Percentiles rank a stretch among this genome's conserved stretches.
phyloP scores from a whole-genome alignment of 148 eudicot genomes.

The Fallopia convolvulus region DNA sequence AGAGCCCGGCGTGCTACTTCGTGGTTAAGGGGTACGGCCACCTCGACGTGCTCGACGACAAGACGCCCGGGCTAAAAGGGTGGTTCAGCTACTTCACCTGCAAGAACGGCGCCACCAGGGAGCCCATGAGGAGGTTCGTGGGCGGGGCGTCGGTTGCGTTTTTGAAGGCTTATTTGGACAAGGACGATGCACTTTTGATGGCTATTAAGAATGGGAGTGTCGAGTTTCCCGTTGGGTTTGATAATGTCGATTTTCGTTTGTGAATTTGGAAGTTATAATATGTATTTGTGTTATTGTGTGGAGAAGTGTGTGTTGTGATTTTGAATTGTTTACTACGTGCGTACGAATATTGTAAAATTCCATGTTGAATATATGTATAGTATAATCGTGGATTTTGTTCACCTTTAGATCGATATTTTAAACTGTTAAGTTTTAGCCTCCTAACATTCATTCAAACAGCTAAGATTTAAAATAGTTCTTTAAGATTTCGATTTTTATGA shows the following conservation, averaged over 20 bases:
- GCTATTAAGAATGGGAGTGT: background rate
- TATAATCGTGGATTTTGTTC: no score
- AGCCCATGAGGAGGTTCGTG: constrained; percentile 12
- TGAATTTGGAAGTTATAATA: background rate
- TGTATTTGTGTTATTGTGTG: no score
- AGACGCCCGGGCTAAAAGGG: background rate
- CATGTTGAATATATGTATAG: no score
- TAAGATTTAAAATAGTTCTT: no score
- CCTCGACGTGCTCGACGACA: constrained; percentile 9
- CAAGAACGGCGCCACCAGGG: constrained; percentile 11
- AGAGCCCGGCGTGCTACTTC: constrained; percentile 7
- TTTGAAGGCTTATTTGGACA: constrained; percentile 9
- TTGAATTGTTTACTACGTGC: no score
- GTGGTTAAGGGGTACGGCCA: constrained; percentile 8
- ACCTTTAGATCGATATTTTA: no score
- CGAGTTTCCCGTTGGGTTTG: background rate
- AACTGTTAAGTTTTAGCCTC: no score
- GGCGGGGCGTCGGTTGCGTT: constrained; percentile 10
- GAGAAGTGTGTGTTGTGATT: no score
- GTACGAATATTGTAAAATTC: no score
- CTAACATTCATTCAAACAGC: no score
- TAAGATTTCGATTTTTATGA: no score
- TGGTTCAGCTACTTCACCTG: background rate
- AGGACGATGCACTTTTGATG: background rate
- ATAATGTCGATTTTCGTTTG: constrained; percentile 5